A percentile compares a stretch with the other conserved stretches of the same genome.
phyloP scores from a whole-genome alignment of 2,329 filamentous ascomycete species.

The Dryadomyces quercus-mongolicae region DNA sequence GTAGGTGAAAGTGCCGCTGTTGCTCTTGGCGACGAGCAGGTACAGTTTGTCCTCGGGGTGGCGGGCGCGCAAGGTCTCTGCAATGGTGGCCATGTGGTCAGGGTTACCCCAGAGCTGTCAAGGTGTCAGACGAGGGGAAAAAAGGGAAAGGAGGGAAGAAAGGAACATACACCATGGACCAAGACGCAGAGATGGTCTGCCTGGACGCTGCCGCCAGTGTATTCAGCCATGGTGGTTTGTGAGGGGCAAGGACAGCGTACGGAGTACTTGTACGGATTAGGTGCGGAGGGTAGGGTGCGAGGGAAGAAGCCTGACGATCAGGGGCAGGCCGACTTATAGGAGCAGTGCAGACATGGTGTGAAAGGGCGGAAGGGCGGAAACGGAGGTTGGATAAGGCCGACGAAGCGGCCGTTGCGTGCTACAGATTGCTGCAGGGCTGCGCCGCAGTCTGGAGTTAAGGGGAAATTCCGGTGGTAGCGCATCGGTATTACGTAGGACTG shows the following conservation, averaged over 20 bases:
- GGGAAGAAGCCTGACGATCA: too few species aligned
- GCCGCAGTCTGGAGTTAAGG: slow-evolving; percentile 1
- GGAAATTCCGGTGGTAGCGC: not conserved
- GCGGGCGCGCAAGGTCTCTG: slow-evolving; percentile 48
- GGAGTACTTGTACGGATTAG: too few species aligned
- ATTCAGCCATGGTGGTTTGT: slow-evolving; percentile 26
- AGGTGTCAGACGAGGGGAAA: not conserved
- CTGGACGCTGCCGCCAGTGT: slow-evolving; percentile 36
- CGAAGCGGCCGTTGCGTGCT: not conserved
- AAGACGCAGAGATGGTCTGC: slow-evolving; percentile 66
- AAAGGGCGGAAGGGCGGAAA: not conserved
- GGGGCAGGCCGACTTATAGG: not conserved
- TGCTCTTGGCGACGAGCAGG: slow-evolving; percentile 60
- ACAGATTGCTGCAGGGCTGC: not conserved
- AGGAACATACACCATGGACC: slow-evolving; percentile 55
- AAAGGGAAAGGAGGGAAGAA: not conserved
- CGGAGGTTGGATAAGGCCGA: not conserved
- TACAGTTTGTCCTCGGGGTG: slow-evolving; percentile 53
- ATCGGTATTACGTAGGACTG: too few species aligned
- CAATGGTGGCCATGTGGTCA: slow-evolving; percentile 56
- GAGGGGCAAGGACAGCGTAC: not conserved
- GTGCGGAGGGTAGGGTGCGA: too few species aligned
- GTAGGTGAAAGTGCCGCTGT: slow-evolving; percentile 60
- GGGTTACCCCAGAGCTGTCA: slow-evolving; percentile 67
- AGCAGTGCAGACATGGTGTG: not conserved